Evolutionary conservation across 805 yeast genomes (phyloP), one percentile per base, ranked within the genome.

Genomic region (Candida glaebosa): DNA sequence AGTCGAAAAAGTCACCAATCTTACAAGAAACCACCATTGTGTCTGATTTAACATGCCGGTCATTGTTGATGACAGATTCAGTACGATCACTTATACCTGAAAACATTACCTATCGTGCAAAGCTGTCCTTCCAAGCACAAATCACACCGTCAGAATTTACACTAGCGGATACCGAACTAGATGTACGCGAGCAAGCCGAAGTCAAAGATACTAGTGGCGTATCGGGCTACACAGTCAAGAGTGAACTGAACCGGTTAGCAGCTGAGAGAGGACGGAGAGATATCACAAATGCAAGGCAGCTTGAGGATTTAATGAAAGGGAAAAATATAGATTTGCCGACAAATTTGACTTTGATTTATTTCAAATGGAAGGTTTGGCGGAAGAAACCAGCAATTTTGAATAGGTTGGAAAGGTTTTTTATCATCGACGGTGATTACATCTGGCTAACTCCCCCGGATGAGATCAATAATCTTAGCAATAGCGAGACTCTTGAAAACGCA

Each of bases 361-460:
- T 83, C 56, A 85, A 85, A 53, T 91, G 89, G 77, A 82, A 79
- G 14, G 95, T 91, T 0, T 87, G 88, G 86, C 74, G 97, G 53
- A 78, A 93, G 45, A 91, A 90, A 52, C 90, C 89, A 17, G 82
- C 95, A 0, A 81, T 91, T 49, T 78, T 85, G 44, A 81, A 80
- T 43, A 75, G 89, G 40, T 87, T 87, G 46, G 95, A 89, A 52
- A 79, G 93, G 52, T 78, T 89, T 1, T 69, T 91, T 24, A 89
- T 93, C 1, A 78, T 91, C 30, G 98, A 91, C 61, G 98, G 97
- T n/a, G 96, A 88, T 52, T 89, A 88, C 54, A 79, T 91, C 10
- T 91, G 90, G 53, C 77, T 91, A 37, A 79, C 87, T 53, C 96
- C 97, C 0, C 82, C 89, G 5, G 88, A 86, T 51, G 91, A 87